Base-by-base conservation (phyloP, 2,329 filamentous ascomycete species). In the Pleomassaria siparia region DNA sequence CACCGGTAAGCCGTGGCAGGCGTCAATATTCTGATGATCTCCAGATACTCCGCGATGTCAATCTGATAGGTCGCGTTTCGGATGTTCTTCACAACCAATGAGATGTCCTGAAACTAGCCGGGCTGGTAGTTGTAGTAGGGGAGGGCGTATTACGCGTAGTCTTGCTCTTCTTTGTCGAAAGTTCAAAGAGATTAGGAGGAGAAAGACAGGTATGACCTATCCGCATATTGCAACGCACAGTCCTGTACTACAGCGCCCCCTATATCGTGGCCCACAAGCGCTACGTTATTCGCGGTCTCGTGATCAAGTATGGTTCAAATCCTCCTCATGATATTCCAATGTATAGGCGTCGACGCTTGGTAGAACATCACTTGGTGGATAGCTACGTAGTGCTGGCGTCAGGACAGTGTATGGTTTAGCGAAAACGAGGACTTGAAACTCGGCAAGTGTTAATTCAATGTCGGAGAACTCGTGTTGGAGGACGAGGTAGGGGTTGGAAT, bases 401-500 rank as follows among this genome's bases (percentile, higher is more conserved):
- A 51, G 22, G 15, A 51, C 36, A 1, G 32, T 51, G 24, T 47
- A 43, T 15, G 16, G 16, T 12, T 33, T 11, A 2, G 44, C n/a
- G n/a, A 51, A 47, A 15, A 20, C 6, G 6, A 36, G 40, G 24
- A 45, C 21, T 40, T 51, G 49, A 36, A 48, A 51, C 15, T 30
- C 25, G 18, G 30, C 16, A 29, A 37, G 48, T 20, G 49, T 47
- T 12, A 20, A 36, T 21, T 29, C 33, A 18, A 18, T 24, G 26
- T 51, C 49, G 18, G 49, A 45, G 44, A 51, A 51, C 13, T 45
- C 49, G 28, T 51, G 49, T 20, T 41, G 36, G 25, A 47, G 28
- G 26, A 47, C 11, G 5, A 47, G 44, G 15, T 41, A 42, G 9
- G 44, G 44, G 15, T 26, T 37, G 13, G 7, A 5, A 13, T 26